phyloP scores from a whole-genome alignment of 306 rosid species.

The Cajanus cajan region DNA sequence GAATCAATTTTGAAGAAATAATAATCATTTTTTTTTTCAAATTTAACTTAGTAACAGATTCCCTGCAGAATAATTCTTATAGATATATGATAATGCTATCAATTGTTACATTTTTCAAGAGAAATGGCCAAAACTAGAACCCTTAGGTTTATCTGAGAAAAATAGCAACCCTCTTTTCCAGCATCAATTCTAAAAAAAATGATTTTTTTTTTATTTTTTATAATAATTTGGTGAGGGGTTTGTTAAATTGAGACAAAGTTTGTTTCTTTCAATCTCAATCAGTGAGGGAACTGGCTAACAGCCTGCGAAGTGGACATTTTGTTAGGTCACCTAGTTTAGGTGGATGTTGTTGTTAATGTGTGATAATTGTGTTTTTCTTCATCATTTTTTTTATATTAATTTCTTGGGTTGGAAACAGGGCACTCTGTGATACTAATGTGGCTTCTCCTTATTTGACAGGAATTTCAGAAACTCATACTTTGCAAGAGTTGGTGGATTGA shows the following conservation, averaged over 20 bases:
- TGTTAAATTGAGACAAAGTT: slow-evolving; percentile 23
- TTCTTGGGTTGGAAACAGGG: slow-evolving; percentile 14
- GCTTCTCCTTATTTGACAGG: slow-evolving; percentile 45
- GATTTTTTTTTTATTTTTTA: too few species aligned
- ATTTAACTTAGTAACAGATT: not conserved
- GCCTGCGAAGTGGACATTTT: slow-evolving; percentile 17
- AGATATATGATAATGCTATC: not conserved
- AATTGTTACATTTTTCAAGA: not conserved
- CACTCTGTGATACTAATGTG: slow-evolving; percentile 10
- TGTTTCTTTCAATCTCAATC: slow-evolving; percentile 22
- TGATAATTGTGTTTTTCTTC: not conserved
- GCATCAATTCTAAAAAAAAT: not conserved
- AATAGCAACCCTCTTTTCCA: not conserved
- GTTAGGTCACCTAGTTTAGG: slow-evolving; percentile 30
- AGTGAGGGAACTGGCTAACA: slow-evolving; percentile 22
- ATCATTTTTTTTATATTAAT: not conserved
- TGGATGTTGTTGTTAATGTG: not conserved
- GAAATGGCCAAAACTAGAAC: not conserved
- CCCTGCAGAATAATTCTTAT: not conserved
- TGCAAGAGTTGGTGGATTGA: slow-evolving; percentile 89
- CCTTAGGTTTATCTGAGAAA: not conserved
- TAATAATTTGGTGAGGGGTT: slow-evolving; percentile 16
- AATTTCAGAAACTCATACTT: slow-evolving; percentile 84
- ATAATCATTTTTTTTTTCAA: not conserved
- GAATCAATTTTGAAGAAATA: not conserved